These are phyloP conservation scores for Penicillium turbatum DNA, from an alignment of 495 filamentous ascomycete species.

Conservation along the genomic window DNA sequence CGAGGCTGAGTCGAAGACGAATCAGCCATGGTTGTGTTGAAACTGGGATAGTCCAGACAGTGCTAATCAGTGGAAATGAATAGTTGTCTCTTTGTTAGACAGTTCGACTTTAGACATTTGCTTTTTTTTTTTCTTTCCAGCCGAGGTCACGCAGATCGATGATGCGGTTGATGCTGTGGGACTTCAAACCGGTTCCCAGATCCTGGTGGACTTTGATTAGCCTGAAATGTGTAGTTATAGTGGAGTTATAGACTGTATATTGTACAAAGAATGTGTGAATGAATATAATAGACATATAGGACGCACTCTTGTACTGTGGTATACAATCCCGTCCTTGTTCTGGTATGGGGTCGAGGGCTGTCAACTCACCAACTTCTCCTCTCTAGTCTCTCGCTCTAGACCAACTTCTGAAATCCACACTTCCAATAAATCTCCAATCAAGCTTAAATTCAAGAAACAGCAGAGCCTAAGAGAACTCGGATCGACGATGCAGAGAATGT, in stretches of 20 bases:
- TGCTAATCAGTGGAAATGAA: not conserved
- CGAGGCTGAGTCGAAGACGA: conserved; percentile 8
- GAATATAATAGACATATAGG: no score
- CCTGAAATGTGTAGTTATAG: no score
- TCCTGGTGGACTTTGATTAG: no score
- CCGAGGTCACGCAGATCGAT: conserved; percentile 1
- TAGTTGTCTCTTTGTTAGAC: not conserved
- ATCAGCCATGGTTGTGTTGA: conserved; percentile 19
- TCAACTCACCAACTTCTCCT: no score
- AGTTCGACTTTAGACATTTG: no score
- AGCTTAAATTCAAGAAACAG: not conserved
- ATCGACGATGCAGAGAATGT: not conserved
- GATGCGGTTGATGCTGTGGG: not conserved
- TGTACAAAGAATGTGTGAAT: no score
- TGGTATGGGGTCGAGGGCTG: no score
- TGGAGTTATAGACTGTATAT: no score
- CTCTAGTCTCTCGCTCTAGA: no score
- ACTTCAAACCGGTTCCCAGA: not conserved
- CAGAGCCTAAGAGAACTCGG: not conserved
- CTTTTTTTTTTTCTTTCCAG: not conserved
- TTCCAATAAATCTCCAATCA: no score
- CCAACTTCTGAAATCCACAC: not conserved
- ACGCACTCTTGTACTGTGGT: no score
- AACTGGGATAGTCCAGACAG: not conserved
- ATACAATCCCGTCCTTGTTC: no score